Conservation (phyloP, 2,329 filamentous ascomycete species). For the Clarireedia homoeocarpa region DNA sequence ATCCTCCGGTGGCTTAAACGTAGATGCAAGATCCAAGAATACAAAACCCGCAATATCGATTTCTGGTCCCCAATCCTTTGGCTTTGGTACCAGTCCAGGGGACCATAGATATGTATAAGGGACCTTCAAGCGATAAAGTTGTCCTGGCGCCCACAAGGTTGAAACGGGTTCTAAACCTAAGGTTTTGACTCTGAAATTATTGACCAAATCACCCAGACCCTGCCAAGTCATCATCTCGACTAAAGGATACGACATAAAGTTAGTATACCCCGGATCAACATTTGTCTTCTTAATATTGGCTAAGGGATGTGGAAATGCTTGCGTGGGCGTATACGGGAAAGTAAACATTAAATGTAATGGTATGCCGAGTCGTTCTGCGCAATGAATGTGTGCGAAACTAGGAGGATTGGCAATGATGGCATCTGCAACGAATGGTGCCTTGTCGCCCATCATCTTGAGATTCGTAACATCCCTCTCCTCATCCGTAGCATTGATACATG, state of each 20-base stretch:
- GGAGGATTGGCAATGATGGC: slow-evolving; percentile 83
- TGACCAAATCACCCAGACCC: slow-evolving; percentile 73
- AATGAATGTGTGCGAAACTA: slow-evolving; percentile 70
- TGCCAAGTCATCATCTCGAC: slow-evolving; percentile 91
- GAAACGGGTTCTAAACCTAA: slow-evolving; percentile 66
- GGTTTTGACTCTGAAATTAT: slow-evolving; percentile 62
- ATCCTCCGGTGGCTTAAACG: slow-evolving; percentile 49
- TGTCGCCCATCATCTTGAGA: slow-evolving; percentile 56
- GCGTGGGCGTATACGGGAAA: slow-evolving; percentile 70
- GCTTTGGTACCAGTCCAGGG: slow-evolving; percentile 57
- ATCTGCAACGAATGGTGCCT: slow-evolving; percentile 58
- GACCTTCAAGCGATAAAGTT: slow-evolving; percentile 64
- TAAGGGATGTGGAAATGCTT: slow-evolving; percentile 63
- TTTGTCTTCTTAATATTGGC: slow-evolving; percentile 68
- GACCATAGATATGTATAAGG: slow-evolving; percentile 71
- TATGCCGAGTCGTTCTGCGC: slow-evolving; percentile 69
- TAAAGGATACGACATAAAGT: slow-evolving; percentile 73
- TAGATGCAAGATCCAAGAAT: slow-evolving; percentile 61
- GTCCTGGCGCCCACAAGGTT: slow-evolving; percentile 68
- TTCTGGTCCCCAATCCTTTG: slow-evolving; percentile 58
- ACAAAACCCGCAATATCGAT: slow-evolving; percentile 74
- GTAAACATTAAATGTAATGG: slow-evolving; percentile 86
- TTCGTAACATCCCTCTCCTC: slow-evolving; percentile 55
- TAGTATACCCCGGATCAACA: slow-evolving; percentile 64
- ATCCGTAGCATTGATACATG: slow-evolving; percentile 67